A percentile compares a stretch with the other conserved stretches of the same genome.
Conservation (phyloP, 192 early-diverging fungal genomes). For the Gamsiella multidivaricata region DNA sequence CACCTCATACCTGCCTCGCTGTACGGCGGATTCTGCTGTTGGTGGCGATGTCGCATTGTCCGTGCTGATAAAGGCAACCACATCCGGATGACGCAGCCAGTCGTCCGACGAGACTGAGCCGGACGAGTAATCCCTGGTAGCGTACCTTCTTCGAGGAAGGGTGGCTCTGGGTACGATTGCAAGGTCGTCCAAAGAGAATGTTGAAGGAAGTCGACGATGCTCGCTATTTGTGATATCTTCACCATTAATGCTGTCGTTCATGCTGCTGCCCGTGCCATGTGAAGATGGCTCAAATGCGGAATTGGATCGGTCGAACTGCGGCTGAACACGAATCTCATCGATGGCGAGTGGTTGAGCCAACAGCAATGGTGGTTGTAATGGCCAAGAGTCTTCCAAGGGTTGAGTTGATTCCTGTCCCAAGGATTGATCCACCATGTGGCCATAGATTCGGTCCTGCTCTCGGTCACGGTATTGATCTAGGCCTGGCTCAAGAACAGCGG, state of each 20-base stretch:
- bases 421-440: too few species aligned
- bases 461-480: too few species aligned
- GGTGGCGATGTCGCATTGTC: neutral
- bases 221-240: neutral
- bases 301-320: neutral
- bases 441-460: too few species aligned
- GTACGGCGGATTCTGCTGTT: neutral
- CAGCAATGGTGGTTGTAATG: neutral
- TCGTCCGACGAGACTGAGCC: slow-evolving; percentile 39
- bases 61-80: slow-evolving; percentile 5
- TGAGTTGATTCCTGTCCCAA: too few species aligned
- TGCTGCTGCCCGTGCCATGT: neutral
- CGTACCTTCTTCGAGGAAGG: slow-evolving; percentile 34
- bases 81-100: slow-evolving; percentile 43
- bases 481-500: too few species aligned
- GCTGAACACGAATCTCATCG: slow-evolving; percentile 1
- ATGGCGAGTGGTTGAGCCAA: slow-evolving; percentile 10
- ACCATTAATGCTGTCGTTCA: neutral
- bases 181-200: neutral
- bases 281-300: neutral
- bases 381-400: neutral
- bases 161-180: neutral
- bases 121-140: slow-evolving; percentile 43
- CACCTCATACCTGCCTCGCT: neutral
- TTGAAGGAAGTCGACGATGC: neutral